These are phyloP conservation scores for Podila horticola DNA, from an alignment of 192 early-diverging fungal species.

Conservation along the genomic window DNA sequence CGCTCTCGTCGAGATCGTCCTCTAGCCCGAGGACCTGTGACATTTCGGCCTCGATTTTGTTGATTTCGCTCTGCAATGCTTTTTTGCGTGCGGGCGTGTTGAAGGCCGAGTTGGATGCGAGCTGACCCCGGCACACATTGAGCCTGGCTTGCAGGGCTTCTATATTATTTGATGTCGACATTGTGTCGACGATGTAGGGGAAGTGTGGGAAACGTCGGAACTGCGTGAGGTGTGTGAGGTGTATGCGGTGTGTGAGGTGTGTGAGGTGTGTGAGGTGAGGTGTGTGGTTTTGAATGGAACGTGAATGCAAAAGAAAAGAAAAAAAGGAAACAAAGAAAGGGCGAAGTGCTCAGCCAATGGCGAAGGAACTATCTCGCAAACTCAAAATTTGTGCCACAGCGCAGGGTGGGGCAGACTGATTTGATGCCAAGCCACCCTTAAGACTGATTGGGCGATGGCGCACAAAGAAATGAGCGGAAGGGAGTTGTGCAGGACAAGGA, in stretches of 20 bases:
- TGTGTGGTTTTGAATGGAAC: no score
- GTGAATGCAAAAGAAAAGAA: background rate
- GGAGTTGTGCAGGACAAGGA: no score
- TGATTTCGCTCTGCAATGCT: slow-evolving; percentile 17
- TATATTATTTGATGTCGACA: background rate
- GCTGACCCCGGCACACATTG: slow-evolving; percentile 29
- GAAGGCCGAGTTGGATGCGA: slow-evolving; percentile 23
- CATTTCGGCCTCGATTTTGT: slow-evolving; percentile 10
- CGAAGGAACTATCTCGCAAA: no score
- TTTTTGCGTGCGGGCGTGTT: slow-evolving; percentile 39
- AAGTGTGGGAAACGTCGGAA: no score
- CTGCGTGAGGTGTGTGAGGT: background rate
- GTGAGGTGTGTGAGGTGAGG: background rate
- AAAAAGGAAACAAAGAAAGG: background rate
- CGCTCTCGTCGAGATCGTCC: slow-evolving; percentile 16
- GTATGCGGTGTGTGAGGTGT: no score
- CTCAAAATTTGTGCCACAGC: no score
- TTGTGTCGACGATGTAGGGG: background rate
- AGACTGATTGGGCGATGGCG: no score
- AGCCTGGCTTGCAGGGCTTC: slow-evolving; percentile 25
- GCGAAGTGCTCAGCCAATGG: no score
- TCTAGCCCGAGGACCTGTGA: slow-evolving; percentile 24
- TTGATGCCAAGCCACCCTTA: no score
- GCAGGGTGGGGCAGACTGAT: no score
- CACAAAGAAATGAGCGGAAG: no score